Evolutionary conservation across 129 eudicot species (phyloP).

Genomic region (Sambucus nigra): DNA sequence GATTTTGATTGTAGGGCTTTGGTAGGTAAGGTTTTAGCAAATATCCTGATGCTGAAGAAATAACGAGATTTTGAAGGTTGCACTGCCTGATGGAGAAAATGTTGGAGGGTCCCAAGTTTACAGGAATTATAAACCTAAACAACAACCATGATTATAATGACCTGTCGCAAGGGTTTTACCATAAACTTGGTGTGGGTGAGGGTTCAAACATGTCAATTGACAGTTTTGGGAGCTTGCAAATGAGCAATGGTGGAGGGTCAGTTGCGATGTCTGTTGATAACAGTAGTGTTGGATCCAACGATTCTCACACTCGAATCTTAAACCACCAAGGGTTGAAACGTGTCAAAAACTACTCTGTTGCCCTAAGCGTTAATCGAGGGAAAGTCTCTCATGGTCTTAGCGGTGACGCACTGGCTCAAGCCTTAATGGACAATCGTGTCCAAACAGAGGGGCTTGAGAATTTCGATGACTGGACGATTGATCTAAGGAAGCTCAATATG

Average conservation of each 20-base stretch:
- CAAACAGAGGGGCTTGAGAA: conserved; percentile 72
- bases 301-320: conserved; percentile 78
- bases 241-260: conserved; percentile 86
- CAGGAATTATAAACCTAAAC: conserved; percentile 70
- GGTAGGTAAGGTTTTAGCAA: not conserved
- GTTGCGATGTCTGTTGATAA: conserved; percentile 94
- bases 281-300: conserved; percentile 86
- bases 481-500: conserved; percentile 70
- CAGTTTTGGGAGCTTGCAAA: conserved; percentile 65
- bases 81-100: conserved; percentile 23
- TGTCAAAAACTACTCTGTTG: conserved; percentile 50
- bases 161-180: conserved; percentile 59
- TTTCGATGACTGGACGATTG: conserved; percentile 87
- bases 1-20: conserved; percentile 6
- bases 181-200: conserved; percentile 79
- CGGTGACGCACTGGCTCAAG: conserved; percentile 78
- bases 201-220: conserved; percentile 85
- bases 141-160: conserved; percentile 55
- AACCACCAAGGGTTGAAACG: conserved; percentile 80
- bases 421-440: conserved; percentile 52
- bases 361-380: conserved; percentile 57
- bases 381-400: conserved; percentile 63
- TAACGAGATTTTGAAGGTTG: conserved; percentile 17
- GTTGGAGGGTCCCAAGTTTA: conserved; percentile 84
- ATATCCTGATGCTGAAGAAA: conserved; percentile 35